A percentile compares a stretch with the other conserved stretches of the same genome.
These are phyloP conservation scores for Pyrenula massariospora DNA, from an alignment of 495 filamentous ascomycete species.

Conservation along the genomic window DNA sequence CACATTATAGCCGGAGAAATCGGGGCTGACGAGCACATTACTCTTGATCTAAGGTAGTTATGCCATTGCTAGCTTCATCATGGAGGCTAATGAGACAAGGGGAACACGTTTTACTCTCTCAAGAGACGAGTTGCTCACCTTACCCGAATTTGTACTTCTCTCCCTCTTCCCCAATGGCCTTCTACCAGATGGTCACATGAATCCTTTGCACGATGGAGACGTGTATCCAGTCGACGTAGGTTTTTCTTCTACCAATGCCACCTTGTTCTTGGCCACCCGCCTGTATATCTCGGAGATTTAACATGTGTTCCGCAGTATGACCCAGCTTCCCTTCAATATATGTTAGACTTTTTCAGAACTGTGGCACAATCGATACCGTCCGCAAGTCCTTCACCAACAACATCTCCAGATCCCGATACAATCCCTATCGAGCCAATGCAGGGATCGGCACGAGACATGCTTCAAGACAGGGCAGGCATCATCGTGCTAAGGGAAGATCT, in stretches of 20 bases:
- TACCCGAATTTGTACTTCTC: conserved; percentile 95
- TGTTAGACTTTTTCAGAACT: conserved; percentile 96
- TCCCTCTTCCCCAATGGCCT: conserved; percentile 98
- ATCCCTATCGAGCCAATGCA: conserved; percentile 57
- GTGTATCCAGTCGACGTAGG: conserved; percentile 94
- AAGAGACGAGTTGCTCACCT: conserved; percentile 83
- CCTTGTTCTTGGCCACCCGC: conserved; percentile 15
- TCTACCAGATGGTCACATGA: conserved; percentile 93
- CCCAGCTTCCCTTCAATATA: conserved; percentile 90
- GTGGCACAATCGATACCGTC: conserved; percentile 89
- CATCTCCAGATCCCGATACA: conserved; percentile 48
- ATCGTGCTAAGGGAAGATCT: conserved; percentile 95
- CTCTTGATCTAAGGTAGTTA: conserved; percentile 78
- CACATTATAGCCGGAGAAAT: conserved; percentile 43
- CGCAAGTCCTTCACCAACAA: conserved; percentile 47
- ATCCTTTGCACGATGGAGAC: conserved; percentile 82
- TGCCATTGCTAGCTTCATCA: conserved; percentile 1
- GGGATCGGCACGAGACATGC: conserved; percentile 61
- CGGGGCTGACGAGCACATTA: conserved; percentile 88
- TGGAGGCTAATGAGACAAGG: conserved; percentile 29
- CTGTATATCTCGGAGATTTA: conserved; percentile 20
- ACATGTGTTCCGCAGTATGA: conserved; percentile 66
- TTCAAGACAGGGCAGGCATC: conserved; percentile 86
- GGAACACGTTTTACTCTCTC: conserved; percentile 89
- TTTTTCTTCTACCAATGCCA: conserved; percentile 11